These are phyloP conservation scores for Phanerochaete sordida DNA, from an alignment of 768 basidiomycete species.

Conservation along the genomic window DNA sequence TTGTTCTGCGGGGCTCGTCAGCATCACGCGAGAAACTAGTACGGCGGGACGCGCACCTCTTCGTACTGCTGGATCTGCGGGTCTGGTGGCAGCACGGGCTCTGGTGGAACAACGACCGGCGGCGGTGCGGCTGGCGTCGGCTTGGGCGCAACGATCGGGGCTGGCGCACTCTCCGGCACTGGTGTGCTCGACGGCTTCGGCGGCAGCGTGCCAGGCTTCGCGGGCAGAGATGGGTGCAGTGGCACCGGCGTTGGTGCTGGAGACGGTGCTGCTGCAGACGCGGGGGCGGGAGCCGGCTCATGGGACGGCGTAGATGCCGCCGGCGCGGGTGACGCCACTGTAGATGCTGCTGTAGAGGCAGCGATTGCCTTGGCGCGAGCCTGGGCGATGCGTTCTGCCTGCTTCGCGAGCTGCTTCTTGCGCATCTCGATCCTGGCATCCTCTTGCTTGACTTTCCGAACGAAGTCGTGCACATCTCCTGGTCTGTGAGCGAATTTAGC, in stretches of 20 bases:
- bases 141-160: slow-evolving; percentile 11
- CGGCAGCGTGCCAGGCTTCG: slow-evolving; percentile 53
- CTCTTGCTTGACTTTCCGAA: slow-evolving; percentile 66
- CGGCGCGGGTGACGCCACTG: slow-evolving; percentile 29
- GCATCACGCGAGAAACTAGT: background rate
- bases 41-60: slow-evolving; percentile 41
- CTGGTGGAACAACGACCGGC: slow-evolving; percentile 10
- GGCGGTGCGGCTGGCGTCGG: slow-evolving; percentile 17
- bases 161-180: slow-evolving; percentile 26
- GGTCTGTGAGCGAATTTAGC: slow-evolving; percentile 36
- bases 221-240: slow-evolving; percentile 68
- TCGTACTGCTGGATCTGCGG: slow-evolving; percentile 55
- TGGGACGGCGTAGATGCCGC: slow-evolving; percentile 16
- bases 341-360: slow-evolving; percentile 20
- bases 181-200: slow-evolving; percentile 25
- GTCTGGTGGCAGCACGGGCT: slow-evolving; percentile 33
- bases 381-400: slow-evolving; percentile 34
- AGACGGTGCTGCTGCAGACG: slow-evolving; percentile 27
- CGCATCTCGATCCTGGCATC: slow-evolving; percentile 58
- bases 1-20: slow-evolving; percentile 52
- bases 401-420: slow-evolving; percentile 36
- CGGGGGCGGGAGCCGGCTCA: background rate
- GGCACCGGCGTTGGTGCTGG: slow-evolving; percentile 40
- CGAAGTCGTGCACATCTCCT: slow-evolving; percentile 71
- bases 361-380: slow-evolving; percentile 38